Base-by-base conservation (phyloP, 2,329 filamentous ascomycete genomes). In the Cladosporium phlei region DNA sequence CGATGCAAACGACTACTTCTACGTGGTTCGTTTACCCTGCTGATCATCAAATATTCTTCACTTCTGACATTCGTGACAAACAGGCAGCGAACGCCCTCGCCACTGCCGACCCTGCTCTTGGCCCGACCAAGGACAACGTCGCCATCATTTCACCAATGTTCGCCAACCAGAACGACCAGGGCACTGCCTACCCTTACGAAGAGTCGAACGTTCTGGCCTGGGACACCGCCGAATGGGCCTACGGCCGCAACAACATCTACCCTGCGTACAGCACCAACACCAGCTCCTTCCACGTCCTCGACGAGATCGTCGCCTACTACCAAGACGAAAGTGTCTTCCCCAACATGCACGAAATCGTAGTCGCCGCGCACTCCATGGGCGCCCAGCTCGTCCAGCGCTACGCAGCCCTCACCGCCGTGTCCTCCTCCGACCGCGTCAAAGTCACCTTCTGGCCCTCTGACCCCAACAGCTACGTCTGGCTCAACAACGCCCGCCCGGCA, bases 351-450 rank as follows among this genome's bases (percentile, higher is more conserved):
- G 60, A 66, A 44, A 63, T 66, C 24, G 59, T 66, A 25, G 46
- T 66, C 32, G 63, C 60, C 28, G 63, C 63, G 21, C 63, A 66
- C 48, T 65, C 62, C 14, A 55, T 63, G 32, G 63, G 62, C 16
- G 60, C 49, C 5, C 63, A 66, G 50, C 59, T 58, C 29, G 53
- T 60, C 9, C 59, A 65, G 33, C 56, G 63, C 32, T 66, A 66
- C 50, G 62, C 59, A 10, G 54, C 56, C 5, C 57, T 65, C 21
- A 58, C 59, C 27, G 55, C 53, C 9, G 49, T 42, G 7, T 45
- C 51, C 5, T 59, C 59, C 5, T 34, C 12, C 16, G 51, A 49
- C 14, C 48, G 34, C 21, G 42, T 49, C 14, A 53, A 52, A 6
- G 51, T 65, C 25, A 59, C 56, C 1, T 62, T 60, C 53, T 65